Conservation (phyloP, 2,329 filamentous ascomycete species). For the Conoideocrella luteorostrata region DNA sequence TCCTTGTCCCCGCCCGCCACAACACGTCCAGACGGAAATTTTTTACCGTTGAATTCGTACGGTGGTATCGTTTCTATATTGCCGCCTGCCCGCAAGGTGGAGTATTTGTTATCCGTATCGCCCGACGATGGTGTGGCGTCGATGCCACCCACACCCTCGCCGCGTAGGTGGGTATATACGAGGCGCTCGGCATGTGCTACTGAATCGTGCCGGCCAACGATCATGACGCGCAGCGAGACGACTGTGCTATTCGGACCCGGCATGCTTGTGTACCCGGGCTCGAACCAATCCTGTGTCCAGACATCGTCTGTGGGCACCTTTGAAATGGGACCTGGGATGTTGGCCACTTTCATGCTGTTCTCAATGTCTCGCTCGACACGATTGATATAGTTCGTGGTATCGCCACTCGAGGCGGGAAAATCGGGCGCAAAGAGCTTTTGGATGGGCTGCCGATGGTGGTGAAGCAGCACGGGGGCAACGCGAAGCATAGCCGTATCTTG, state of each 20-base stretch:
- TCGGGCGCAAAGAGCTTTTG: slow-evolving; percentile 19
- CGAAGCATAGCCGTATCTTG: slow-evolving; percentile 25
- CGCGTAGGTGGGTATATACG: slow-evolving; percentile 25
- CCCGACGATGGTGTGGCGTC: slow-evolving; percentile 15
- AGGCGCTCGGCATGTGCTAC: slow-evolving; percentile 21
- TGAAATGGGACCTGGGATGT: slow-evolving; percentile 12
- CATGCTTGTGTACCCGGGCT: slow-evolving; percentile 31
- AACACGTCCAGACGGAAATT: slow-evolving; percentile 16
- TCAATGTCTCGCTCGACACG: slow-evolving; percentile 5
- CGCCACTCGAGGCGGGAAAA: too few species aligned
- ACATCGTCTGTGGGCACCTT: slow-evolving; percentile 21
- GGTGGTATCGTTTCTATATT: slow-evolving; percentile 34
- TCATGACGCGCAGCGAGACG: slow-evolving; percentile 24
- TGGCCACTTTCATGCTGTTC: background rate
- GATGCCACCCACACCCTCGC: slow-evolving; percentile 22
- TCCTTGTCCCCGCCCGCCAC: slow-evolving; percentile 12
- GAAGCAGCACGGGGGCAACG: slow-evolving; percentile 29
- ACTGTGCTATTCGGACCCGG: slow-evolving; percentile 24
- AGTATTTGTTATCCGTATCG: background rate
- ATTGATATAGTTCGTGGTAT: slow-evolving; percentile 10
- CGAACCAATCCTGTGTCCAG: slow-evolving; percentile 33
- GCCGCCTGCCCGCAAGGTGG: slow-evolving; percentile 16
- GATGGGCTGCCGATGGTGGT: slow-evolving; percentile 28
- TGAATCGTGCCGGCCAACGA: slow-evolving; percentile 13
- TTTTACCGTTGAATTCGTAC: slow-evolving; percentile 11